Base-by-base conservation (phyloP, 2,329 filamentous ascomycete species). In the Coniella lustricola region DNA sequence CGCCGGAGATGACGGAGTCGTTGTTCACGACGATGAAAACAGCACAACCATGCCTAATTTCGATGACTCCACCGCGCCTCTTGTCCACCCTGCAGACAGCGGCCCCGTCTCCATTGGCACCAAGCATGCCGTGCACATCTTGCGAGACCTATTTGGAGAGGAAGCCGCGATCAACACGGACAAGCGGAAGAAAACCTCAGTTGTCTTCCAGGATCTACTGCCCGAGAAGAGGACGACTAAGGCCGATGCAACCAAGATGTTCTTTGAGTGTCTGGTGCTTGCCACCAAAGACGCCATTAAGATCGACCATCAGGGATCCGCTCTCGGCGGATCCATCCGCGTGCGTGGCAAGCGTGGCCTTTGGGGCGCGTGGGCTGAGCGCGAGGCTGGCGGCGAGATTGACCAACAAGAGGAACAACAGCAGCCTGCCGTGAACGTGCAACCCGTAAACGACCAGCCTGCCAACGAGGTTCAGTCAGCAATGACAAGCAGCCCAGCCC, bases 221-320 rank as follows among this genome's bases (percentile, higher is more conserved):
- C 93, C 93, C 0, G 88, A 95, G 67, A 71, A 76, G 55, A 79
- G 78, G 52, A 91, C 91, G 1, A 89, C 79, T 56, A 87, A 88
- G 66, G 85, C 86, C 8, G 93, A 97, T 60, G 93, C 93, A 0
- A 98, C 93, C 37, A 96, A 96, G 76, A 96, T 98, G 90, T 98
- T 98, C 72, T 98, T 98, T 60, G 93, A 98, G 69, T 85, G 93
- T 47, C 75, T 98, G 20, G 93, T 98, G 3, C 76, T 98, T 40
- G 93, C 91, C 4, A 98, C 93, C 36, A 98, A 98, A 71, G 93
- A 98, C 64, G 93, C 93, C 22, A 87, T 98, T 69, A 95, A 95
- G 69, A 89, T 97, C 21, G 91, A 97, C 64, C 93, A 98, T 67
- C 78, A 79, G 42, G 73, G 83, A 53, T 78, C 77, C 13, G 61